Evolutionary conservation across 1,139 yeast species (phyloP).

Genomic region (Tardiomyces depauwii): DNA sequence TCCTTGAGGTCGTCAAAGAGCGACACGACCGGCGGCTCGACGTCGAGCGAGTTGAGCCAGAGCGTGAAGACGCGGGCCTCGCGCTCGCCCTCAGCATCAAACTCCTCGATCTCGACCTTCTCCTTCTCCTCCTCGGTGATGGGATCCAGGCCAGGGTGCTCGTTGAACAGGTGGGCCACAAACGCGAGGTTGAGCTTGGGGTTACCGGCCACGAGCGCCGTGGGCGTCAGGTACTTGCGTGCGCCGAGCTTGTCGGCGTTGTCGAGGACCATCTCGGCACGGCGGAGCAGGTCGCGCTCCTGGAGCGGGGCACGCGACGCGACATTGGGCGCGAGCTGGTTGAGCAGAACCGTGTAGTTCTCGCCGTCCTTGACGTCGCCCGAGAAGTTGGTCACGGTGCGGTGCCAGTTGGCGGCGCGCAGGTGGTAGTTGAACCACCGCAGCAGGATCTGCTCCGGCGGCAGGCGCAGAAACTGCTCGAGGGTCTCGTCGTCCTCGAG

Average conservation of each 20-base stretch:
- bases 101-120: constrained; percentile 71
- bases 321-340: constrained; percentile 75
- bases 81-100: constrained; percentile 99
- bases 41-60: constrained; percentile 95
- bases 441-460: constrained; percentile 93
- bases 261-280: constrained; percentile 78
- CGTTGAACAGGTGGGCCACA: constrained; percentile 93
- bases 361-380: constrained; percentile 91
- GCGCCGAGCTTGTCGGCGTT: constrained; percentile 89
- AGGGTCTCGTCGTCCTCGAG: constrained; percentile 94
- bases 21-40: constrained; percentile 86
- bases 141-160: constrained; percentile 94
- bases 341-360: constrained; percentile 77
- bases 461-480: constrained; percentile 89
- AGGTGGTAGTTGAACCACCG: constrained; percentile 98
- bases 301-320: constrained; percentile 80
- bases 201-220: constrained; percentile 87
- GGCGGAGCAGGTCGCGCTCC: constrained; percentile 51
- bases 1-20: constrained; percentile 92
- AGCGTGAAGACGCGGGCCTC: constrained; percentile 97
- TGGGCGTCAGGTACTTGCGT: constrained; percentile 91
- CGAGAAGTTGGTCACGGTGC: constrained; percentile 78
- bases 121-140: constrained; percentile 87
- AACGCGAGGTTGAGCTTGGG: constrained; percentile 94
- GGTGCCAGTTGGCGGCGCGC: constrained; percentile 83